Conservation (phyloP, 1,139 yeast genomes). For the Debaryomyces coudertii region DNA sequence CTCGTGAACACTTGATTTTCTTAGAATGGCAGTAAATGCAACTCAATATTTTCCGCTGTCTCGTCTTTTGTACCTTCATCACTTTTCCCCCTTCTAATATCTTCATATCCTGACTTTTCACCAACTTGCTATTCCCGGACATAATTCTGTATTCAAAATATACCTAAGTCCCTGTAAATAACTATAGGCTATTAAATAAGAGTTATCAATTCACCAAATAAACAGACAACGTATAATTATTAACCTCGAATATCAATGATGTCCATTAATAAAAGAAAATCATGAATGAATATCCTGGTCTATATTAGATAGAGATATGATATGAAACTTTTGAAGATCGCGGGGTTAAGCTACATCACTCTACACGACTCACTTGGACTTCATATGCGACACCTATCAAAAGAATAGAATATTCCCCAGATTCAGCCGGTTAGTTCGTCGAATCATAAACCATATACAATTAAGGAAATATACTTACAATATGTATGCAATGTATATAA, state of each 20-base stretch:
- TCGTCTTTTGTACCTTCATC: constrained; percentile 59
- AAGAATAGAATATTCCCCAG: too few relatives aligned
- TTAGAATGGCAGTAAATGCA: constrained; percentile 66
- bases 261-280: background rate
- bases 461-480: too few relatives aligned
- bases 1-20: constrained; percentile 61
- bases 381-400: background rate
- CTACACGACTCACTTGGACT: background rate
- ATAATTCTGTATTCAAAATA: background rate
- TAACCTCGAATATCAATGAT: background rate
- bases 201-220: background rate
- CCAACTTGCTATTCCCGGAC: constrained; percentile 5
- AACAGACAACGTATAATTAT: background rate
- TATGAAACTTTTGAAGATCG: background rate
- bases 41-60: constrained; percentile 59
- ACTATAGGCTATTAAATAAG: background rate
- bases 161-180: background rate
- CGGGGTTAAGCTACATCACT: constrained; percentile 4
- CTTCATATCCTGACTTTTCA: constrained; percentile 12
- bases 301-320: background rate
- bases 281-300: background rate
- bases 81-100: constrained; percentile 42
- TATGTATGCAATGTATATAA: too few relatives aligned
- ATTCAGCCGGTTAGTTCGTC: too few relatives aligned
- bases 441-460: too few relatives aligned